These are phyloP conservation scores for Globisporangium viniferum DNA, from an alignment of 352 stramenopile genomes.

Conservation along the genomic window DNA sequence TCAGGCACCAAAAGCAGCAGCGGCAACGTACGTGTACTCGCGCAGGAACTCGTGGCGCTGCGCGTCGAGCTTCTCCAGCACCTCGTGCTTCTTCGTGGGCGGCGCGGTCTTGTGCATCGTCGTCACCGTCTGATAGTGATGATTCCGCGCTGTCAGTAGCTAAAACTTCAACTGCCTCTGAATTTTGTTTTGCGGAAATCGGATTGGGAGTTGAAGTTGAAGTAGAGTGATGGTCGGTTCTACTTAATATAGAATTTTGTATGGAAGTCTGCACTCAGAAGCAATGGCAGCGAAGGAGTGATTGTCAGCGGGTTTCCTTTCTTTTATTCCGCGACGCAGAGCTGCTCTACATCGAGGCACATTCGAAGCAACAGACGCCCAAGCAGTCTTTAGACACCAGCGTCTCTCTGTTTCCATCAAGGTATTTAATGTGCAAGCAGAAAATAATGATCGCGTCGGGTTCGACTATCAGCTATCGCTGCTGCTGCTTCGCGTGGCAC, in stretches of 20 bases:
- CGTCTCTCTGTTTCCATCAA: neutral
- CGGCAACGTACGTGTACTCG: conserved; percentile 4
- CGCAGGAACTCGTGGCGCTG: conserved; percentile 6
- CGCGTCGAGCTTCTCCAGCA: conserved; percentile 9
- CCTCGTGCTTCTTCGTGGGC: neutral
- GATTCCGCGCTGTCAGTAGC: neutral
- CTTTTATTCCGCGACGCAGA: no score
- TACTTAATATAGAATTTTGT: neutral
- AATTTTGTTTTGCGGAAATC: no score
- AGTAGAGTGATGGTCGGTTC: neutral
- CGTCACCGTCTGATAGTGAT: neutral
- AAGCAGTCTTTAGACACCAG: neutral
- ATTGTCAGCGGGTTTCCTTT: no score
- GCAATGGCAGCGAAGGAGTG: neutral
- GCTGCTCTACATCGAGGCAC: no score
- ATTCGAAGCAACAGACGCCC: neutral
- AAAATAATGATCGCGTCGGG: neutral
- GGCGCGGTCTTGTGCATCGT: neutral
- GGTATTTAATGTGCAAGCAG: neutral
- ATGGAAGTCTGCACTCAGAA: neutral
- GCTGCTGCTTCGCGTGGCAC: conserved; percentile 22
- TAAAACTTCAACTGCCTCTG: no score
- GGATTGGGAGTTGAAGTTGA: neutral
- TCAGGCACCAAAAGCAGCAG: neutral
- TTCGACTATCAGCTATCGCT: neutral